Evolutionary conservation across 2,329 filamentous ascomycete genomes (phyloP).

Genomic region (Pseudopithomyces chartarum): DNA sequence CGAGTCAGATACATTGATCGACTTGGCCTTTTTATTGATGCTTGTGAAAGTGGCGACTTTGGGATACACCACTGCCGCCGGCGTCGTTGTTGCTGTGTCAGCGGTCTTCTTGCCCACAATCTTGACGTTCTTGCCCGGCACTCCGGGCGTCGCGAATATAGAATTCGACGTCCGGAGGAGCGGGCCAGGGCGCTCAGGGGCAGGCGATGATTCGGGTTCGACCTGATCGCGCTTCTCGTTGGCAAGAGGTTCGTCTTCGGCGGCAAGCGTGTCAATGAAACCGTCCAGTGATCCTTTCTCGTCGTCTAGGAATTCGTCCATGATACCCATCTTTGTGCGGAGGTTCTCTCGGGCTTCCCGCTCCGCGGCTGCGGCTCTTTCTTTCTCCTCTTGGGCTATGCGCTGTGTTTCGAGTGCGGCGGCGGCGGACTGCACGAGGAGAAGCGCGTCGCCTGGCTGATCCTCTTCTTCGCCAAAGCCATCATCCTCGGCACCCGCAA

Average conservation of each 20-base stretch:
- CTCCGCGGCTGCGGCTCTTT: constrained; percentile 26
- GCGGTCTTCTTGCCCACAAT: constrained; percentile 33
- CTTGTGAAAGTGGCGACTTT: constrained; percentile 15
- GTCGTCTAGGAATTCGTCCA: constrained; percentile 37
- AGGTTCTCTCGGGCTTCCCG: constrained; percentile 42
- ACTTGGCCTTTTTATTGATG: constrained; percentile 22
- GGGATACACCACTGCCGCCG: not conserved
- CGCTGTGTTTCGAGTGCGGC: constrained; percentile 30
- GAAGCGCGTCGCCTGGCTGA: constrained; percentile 22
- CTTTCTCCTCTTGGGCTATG: constrained; percentile 27
- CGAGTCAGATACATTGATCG: constrained; percentile 27
- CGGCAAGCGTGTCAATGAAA: constrained; percentile 33
- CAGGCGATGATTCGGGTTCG: constrained; percentile 5
- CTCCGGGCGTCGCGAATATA: constrained; percentile 31
- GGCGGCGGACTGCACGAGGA: constrained; percentile 32
- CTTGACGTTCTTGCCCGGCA: constrained; percentile 44
- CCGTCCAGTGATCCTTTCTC: constrained; percentile 30
- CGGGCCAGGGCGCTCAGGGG: constrained; percentile 8
- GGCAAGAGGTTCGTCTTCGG: constrained; percentile 21
- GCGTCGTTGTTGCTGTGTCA: constrained; percentile 15
- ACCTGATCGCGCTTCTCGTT: constrained; percentile 8
- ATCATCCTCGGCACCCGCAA: constrained; percentile 23
- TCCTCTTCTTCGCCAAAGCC: constrained; percentile 40
- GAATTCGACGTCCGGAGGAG: constrained; percentile 32
- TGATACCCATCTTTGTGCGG: constrained; percentile 39